phyloP scores from a whole-genome alignment of 306 rosid genomes.

The Cicer bijugum region DNA sequence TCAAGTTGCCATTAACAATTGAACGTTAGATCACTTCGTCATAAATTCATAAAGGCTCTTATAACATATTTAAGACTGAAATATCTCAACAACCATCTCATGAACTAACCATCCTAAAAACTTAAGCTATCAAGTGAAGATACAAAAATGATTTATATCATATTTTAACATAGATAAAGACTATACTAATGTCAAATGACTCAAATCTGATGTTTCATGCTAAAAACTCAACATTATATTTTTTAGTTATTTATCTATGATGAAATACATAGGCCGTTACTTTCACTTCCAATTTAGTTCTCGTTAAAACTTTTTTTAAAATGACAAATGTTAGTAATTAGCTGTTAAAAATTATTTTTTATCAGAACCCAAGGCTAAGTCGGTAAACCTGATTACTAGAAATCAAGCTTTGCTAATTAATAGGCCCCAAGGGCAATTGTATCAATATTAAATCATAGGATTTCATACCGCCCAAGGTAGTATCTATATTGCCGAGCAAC shows the following conservation, averaged over 20 bases:
- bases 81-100: not conserved
- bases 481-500: slow-evolving; percentile 69
- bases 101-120: slow-evolving; percentile 1
- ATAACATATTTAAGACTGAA: slow-evolving; percentile 3
- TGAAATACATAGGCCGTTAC: not conserved
- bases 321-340: not conserved
- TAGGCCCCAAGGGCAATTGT: not conserved
- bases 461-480: slow-evolving; percentile 69
- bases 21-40: not conserved
- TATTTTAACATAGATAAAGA: not conserved
- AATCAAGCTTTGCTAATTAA: not conserved
- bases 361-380: slow-evolving; percentile 1
- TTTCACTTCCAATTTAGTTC: not conserved
- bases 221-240: not conserved
- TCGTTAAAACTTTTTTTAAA: not conserved
- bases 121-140: not conserved
- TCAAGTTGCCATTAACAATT: not conserved
- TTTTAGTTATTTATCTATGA: not conserved
- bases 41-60: slow-evolving; percentile 8
- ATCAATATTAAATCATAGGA: slow-evolving; percentile 2
- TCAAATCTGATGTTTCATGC: slow-evolving; percentile 33
- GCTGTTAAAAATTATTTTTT: slow-evolving; percentile 1
- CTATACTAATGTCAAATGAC: not conserved
- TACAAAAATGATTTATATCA: slow-evolving; percentile 1
- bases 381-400: slow-evolving; percentile 28